Evolutionary conservation across 768 basidiomycete genomes (phyloP), one percentile per base, ranked within the genome.

Genomic region (Grammothele lineata): DNA sequence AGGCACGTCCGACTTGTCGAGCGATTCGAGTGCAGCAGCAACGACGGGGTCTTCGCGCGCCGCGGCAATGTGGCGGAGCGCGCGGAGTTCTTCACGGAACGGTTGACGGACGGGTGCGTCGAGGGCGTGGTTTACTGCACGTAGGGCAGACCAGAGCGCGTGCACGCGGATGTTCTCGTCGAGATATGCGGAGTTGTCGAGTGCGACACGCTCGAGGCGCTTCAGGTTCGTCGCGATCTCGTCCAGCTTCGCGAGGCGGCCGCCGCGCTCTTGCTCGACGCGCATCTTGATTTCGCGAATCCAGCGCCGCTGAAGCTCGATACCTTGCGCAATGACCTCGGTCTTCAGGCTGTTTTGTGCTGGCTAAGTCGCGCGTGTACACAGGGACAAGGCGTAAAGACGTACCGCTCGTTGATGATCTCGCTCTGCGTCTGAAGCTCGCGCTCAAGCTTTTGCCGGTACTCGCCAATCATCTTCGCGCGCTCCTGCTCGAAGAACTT

Each of bases 291-390:
- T 84, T 48, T 97, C 92, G 25, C 91, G 83, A 34, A 99, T 88
- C 94, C 95, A 98, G 44, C 91, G 80, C 40, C 93, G 84, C 63
- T 98, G 96, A 19, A 98, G 81, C 68, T 98, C 96, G 59, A 99
- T 92, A 15, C 94, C 96, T 65, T 98, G 94, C 3, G 93, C 87
- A 41, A 98, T 77, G 43, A 98, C 92, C 64, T 95, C 93, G 63
- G 95, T 91, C 64, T 86, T 89, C 48, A 99, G 75, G 34, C 93
- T 96, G 58, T 1, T n/a, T n/a, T n/a, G n/a, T n/a, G n/a, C n/a
- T n/a, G n/a, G 18, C 1, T 19, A 32, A 33, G n/a, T 38, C 35
- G 10, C 7, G 23, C 43, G 25, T 25, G 26, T 15, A 19, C 19
- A 26, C 39, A 35, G 21, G 9, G 14, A 6, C 24, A 10, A 42